Conservation (phyloP, 371 early-diverging fungal genomes). For the Lichtheimia hyalospora region DNA sequence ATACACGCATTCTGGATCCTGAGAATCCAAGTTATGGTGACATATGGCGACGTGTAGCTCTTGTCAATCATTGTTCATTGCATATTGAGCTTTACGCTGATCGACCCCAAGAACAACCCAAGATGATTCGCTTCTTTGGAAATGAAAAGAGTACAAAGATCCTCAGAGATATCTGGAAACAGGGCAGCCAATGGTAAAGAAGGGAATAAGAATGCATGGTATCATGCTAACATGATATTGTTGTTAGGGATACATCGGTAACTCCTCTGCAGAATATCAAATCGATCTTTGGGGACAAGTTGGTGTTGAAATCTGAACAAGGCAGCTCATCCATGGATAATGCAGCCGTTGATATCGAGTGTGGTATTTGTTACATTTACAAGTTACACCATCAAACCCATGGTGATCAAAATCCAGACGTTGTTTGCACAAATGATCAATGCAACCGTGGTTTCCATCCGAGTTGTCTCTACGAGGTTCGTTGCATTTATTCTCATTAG, state of each 20-base stretch:
- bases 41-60: conserved; percentile 39
- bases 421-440: conserved; percentile 26
- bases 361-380: conserved; percentile 47
- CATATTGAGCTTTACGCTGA: conserved; percentile 32
- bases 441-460: conserved; percentile 46
- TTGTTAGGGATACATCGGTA: background rate
- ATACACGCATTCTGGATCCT: conserved; percentile 43
- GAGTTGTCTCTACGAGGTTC: conserved; percentile 37
- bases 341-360: conserved; percentile 28
- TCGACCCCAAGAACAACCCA: conserved; percentile 17
- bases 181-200: background rate
- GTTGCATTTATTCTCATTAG: background rate
- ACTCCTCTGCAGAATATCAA: conserved; percentile 11
- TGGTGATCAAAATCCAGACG: conserved; percentile 23
- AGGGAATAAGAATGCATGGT: background rate
- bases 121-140: conserved; percentile 42
- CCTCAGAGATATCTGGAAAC: conserved; percentile 25
- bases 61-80: conserved; percentile 45
- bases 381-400: conserved; percentile 20
- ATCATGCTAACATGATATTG: background rate
- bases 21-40: conserved; percentile 33
- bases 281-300: background rate
- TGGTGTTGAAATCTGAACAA: background rate
- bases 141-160: conserved; percentile 26
- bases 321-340: background rate